These are phyloP conservation scores for Wickerhamomyces chambardii DNA, from an alignment of 805 yeast species.

Conservation along the genomic window DNA sequence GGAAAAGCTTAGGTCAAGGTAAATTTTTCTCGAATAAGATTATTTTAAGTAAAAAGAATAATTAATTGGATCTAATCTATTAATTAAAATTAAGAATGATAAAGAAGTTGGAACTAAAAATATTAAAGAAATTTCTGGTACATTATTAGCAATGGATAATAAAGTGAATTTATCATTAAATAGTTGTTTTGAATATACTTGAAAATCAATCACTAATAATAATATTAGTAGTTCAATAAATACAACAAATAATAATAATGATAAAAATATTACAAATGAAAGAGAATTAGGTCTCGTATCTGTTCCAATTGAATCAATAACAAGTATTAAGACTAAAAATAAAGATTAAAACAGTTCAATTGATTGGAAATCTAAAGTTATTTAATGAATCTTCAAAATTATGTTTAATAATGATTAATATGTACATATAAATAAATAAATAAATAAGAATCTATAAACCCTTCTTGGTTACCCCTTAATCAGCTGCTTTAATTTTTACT, in stretches of 20 bases:
- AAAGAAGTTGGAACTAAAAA: background rate
- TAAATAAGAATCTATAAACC: too few species aligned
- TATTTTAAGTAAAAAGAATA: too few species aligned
- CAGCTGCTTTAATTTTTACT: too few species aligned
- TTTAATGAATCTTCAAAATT: constrained; percentile 1
- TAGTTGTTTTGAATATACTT: constrained; percentile 8
- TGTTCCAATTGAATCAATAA: constrained; percentile 10
- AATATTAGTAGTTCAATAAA: too few species aligned
- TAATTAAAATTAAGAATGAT: constrained; percentile 8
- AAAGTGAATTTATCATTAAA: constrained; percentile 15
- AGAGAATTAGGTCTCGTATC: constrained; percentile 15
- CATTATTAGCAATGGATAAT: constrained; percentile 16
- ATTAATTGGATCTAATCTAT: constrained; percentile 11
- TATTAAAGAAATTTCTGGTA: constrained; percentile 10
- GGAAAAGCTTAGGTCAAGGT: too few species aligned
- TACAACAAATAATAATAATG: background rate
- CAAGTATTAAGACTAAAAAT: constrained; percentile 6
- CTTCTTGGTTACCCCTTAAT: too few species aligned
- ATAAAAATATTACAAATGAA: constrained; percentile 1
- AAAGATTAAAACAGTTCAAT: constrained; percentile 11
- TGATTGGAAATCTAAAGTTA: constrained; percentile 6
- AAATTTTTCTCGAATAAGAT: too few species aligned
- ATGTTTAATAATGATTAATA: too few species aligned
- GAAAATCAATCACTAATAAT: too few species aligned
- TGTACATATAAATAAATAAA: too few species aligned